Percentiles rank a stretch among this genome's conserved stretches.
Conservation (phyloP, 768 basidiomycete species). For the Cantharellus cinnabarinus region DNA sequence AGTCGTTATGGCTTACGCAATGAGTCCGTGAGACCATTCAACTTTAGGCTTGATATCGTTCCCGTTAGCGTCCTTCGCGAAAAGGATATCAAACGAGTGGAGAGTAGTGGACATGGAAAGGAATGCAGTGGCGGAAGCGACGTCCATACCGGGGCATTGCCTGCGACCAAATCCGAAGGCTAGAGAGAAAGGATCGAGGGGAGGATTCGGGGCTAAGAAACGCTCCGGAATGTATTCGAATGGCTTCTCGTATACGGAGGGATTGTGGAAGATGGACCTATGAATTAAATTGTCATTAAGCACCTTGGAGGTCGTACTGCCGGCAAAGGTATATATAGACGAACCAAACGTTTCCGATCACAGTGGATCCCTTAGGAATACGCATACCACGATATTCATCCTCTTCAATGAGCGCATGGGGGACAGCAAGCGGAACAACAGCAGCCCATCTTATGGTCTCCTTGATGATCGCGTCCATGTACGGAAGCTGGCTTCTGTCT, state of each 20-base stretch:
- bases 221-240: not conserved
- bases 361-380: not conserved
- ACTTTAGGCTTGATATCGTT: not conserved
- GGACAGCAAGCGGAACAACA: slow-evolving; percentile 24
- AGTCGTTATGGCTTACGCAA: too few species aligned
- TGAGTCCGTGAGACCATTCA: not conserved
- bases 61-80: not conserved
- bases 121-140: not conserved
- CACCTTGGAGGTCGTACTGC: not conserved
- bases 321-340: not conserved
- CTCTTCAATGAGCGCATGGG: not conserved
- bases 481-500: slow-evolving; percentile 16
- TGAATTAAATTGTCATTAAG: not conserved
- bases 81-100: not conserved
- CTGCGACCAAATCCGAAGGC: not conserved
- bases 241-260: not conserved
- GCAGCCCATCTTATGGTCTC: slow-evolving; percentile 19
- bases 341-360: not conserved
- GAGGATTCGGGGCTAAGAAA: not conserved
- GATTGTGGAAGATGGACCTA: not conserved
- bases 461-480: slow-evolving; percentile 16
- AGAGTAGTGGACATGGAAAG: not conserved
- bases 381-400: not conserved
- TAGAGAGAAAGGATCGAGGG: not conserved
- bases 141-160: not conserved